These are phyloP conservation scores for Kondoa malvinella DNA, from an alignment of 768 basidiomycete species.

Conservation along the genomic window DNA sequence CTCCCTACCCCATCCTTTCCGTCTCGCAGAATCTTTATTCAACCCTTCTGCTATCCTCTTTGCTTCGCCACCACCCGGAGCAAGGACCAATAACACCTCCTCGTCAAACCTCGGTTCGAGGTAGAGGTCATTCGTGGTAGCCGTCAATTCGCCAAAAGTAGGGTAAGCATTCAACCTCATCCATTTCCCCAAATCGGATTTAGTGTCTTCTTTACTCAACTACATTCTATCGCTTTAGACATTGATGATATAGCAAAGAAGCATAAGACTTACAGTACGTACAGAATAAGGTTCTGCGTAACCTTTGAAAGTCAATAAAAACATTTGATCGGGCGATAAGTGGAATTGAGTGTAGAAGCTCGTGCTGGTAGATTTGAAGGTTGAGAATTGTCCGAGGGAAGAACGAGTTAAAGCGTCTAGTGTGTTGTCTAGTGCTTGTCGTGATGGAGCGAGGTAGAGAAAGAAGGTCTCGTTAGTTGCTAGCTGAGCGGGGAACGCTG, in stretches of 20 bases:
- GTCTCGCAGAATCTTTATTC: slow-evolving; percentile 15
- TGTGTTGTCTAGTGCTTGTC: background rate
- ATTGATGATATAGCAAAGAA: too few relatives aligned
- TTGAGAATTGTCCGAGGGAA: background rate
- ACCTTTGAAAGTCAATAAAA: slow-evolving; percentile 50
- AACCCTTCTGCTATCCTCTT: background rate
- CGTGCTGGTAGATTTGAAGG: slow-evolving; percentile 37
- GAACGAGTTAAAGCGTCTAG: background rate
- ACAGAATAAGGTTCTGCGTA: slow-evolving; percentile 40
- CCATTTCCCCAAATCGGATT: background rate
- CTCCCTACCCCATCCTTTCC: slow-evolving; percentile 31
- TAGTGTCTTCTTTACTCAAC: background rate
- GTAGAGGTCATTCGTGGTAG: background rate
- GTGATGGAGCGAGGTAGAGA: slow-evolving; percentile 40
- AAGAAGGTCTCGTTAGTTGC: slow-evolving; percentile 43
- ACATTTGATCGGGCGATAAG: slow-evolving; percentile 24
- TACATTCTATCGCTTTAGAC: too few relatives aligned
- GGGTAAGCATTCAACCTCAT: background rate
- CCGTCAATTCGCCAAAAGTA: background rate
- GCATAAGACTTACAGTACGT: background rate
- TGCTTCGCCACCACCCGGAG: background rate
- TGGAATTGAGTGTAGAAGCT: slow-evolving; percentile 29
- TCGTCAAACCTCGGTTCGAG: background rate
- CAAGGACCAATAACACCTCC: background rate
- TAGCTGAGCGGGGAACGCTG: slow-evolving; percentile 35